A percentile compares a stretch with the other conserved stretches of the same genome.
These are phyloP conservation scores for Blastocystis sp. DNA, from an alignment of 352 stramenopile species.

Conservation along the genomic window DNA sequence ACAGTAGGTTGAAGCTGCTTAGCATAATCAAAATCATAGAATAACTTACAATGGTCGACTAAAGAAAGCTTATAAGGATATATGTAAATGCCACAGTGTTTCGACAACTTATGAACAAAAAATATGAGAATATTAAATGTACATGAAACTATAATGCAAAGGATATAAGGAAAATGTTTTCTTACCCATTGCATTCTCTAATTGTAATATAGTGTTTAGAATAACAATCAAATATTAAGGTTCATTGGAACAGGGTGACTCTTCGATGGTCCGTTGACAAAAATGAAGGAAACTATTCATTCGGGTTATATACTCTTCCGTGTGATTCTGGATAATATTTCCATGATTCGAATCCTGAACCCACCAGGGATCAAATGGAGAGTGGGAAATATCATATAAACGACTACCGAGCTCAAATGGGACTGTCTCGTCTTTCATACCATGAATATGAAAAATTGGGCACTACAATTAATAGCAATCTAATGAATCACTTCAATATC, in stretches of 20 bases:
- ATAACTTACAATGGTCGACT: no score
- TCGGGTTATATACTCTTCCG: not conserved
- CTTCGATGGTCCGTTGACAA: not conserved
- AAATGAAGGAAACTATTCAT: constrained; percentile 31
- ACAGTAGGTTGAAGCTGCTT: no score
- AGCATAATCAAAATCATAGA: no score
- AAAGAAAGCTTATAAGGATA: no score
- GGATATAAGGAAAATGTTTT: no score
- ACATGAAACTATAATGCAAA: no score
- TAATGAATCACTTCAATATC: not conserved
- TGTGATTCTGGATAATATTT: constrained; percentile 12
- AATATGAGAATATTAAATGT: no score
- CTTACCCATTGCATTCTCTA: no score
- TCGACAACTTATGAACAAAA: no score
- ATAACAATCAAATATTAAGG: not conserved
- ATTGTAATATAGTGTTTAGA: no score
- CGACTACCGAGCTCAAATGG: constrained; percentile 9
- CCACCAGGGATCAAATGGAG: constrained; percentile 52
- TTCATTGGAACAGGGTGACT: not conserved
- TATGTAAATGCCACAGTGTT: no score
- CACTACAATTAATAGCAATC: not conserved
- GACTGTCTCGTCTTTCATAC: constrained; percentile 21
- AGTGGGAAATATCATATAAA: constrained; percentile 35
- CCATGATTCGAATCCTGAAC: not conserved
- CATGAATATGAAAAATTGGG: constrained; percentile 55